These are phyloP conservation scores for Exsudoporus frostii DNA, from an alignment of 768 basidiomycete genomes.

Conservation along the genomic window DNA sequence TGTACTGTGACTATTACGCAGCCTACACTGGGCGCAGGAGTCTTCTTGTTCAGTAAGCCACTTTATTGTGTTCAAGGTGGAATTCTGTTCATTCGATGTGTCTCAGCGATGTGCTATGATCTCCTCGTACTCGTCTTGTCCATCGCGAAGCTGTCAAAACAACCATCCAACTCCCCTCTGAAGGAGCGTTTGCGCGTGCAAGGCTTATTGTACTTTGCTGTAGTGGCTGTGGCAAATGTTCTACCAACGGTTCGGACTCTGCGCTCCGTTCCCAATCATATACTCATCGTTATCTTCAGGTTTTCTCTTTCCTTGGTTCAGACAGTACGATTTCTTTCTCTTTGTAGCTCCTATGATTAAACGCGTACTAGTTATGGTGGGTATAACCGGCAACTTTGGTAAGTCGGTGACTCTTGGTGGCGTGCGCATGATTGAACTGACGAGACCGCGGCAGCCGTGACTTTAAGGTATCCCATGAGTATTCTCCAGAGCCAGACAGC, in stretches of 20 bases:
- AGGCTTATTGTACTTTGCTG: constrained; percentile 16
- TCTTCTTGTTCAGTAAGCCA: constrained; percentile 19
- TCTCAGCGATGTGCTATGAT: constrained; percentile 20
- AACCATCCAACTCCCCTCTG: constrained; percentile 8
- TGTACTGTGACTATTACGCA: constrained; percentile 4
- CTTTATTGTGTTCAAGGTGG: background rate
- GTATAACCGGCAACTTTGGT: constrained; percentile 7
- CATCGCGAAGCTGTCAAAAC: constrained; percentile 12
- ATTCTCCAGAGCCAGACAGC: background rate
- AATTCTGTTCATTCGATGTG: background rate
- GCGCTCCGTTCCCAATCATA: background rate
- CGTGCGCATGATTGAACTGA: background rate
- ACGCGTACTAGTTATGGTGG: constrained; percentile 2
- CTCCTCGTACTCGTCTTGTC: constrained; percentile 17
- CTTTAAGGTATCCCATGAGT: constrained; percentile 5
- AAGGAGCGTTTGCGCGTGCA: constrained; percentile 12
- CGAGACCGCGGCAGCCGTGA: constrained; percentile 3
- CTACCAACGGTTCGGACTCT: constrained; percentile 9
- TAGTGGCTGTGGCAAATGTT: constrained; percentile 12
- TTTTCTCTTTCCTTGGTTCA: constrained; percentile 9
- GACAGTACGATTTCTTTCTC: constrained; percentile 1
- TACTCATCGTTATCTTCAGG: background rate
- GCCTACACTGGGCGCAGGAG: background rate
- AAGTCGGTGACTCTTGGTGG: background rate
- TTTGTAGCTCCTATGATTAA: background rate